Percentiles rank a stretch among this genome's conserved stretches.
Evolutionary conservation across 768 basidiomycete species (phyloP).

Genomic region (Clitopilus passeckerianus): DNA sequence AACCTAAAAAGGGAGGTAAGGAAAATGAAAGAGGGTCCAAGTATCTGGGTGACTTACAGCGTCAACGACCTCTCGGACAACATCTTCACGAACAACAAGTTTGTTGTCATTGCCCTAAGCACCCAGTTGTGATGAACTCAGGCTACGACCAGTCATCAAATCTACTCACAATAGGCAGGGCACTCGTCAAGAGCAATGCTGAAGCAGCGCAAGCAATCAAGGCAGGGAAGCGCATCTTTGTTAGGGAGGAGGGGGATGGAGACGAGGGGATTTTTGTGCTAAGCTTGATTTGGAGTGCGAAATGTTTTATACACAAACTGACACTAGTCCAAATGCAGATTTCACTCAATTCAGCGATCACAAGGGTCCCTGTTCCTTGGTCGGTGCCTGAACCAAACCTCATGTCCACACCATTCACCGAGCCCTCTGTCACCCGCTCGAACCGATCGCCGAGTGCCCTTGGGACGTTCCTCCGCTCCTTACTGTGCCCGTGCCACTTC

Average conservation of each 20-base stretch:
- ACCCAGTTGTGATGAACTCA: constrained; percentile 1
- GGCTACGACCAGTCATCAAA: background rate
- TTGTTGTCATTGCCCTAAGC: constrained; percentile 3
- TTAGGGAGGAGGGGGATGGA: background rate
- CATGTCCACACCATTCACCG: background rate
- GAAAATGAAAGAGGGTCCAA: background rate
- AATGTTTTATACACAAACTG: constrained; percentile 9
- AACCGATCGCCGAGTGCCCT: background rate
- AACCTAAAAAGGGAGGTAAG: background rate
- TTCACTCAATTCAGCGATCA: background rate
- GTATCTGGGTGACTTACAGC: background rate
- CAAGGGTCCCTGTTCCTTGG: background rate
- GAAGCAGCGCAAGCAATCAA: constrained; percentile 18
- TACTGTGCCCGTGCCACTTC: background rate
- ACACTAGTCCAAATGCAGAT: constrained; percentile 15
- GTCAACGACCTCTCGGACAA: constrained; percentile 12
- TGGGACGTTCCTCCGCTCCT: background rate
- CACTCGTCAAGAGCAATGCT: constrained; percentile 15
- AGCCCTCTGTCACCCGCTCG: background rate
- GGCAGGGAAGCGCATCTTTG: constrained; percentile 24
- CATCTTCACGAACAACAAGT: constrained; percentile 2
- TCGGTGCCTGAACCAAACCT: background rate
- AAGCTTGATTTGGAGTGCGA: constrained; percentile 7
- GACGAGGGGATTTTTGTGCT: constrained; percentile 8
- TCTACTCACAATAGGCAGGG: constrained; percentile 20